A percentile compares a stretch with the other conserved stretches of the same genome.
phyloP scores from a whole-genome alignment of 192 early-diverging fungal species.

The Chytriomyces sp. region DNA sequence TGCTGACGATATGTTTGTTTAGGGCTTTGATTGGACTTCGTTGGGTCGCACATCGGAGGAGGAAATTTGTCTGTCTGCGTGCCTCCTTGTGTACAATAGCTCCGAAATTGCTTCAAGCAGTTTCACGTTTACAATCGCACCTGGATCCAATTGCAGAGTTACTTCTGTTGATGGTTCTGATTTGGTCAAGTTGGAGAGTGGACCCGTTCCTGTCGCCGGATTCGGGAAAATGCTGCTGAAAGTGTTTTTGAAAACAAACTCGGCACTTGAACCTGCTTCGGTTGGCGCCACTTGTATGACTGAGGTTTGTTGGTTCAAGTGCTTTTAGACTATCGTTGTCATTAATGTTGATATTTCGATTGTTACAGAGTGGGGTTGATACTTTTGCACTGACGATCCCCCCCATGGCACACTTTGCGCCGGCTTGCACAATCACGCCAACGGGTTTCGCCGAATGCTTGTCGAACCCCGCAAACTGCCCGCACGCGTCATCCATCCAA shows the following conservation, averaged over 20 bases:
- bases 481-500: constrained; percentile 30
- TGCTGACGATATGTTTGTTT: not conserved
- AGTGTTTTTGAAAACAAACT: not conserved
- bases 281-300: constrained; percentile 16
- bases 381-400: not conserved
- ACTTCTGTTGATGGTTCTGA: constrained; percentile 4
- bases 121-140: constrained; percentile 8
- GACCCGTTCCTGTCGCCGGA: not conserved
- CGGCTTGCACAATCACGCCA: constrained; percentile 7
- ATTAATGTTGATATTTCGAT: not conserved
- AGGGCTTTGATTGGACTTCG: constrained; percentile 31
- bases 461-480: constrained; percentile 25
- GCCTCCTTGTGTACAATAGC: constrained; percentile 18
- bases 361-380: not conserved
- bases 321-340: not conserved
- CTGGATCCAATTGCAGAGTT: not conserved
- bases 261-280: not conserved
- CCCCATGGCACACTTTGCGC: constrained; percentile 4
- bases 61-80: not conserved
- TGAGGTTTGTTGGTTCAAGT: not conserved
- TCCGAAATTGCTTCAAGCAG: not conserved
- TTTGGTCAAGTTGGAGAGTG: constrained; percentile 8
- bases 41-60: not conserved
- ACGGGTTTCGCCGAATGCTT: constrained; percentile 28
- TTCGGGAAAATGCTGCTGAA: constrained; percentile 35